Conservation (phyloP, 129 eudicot species). For the Sambucus nigra region DNA sequence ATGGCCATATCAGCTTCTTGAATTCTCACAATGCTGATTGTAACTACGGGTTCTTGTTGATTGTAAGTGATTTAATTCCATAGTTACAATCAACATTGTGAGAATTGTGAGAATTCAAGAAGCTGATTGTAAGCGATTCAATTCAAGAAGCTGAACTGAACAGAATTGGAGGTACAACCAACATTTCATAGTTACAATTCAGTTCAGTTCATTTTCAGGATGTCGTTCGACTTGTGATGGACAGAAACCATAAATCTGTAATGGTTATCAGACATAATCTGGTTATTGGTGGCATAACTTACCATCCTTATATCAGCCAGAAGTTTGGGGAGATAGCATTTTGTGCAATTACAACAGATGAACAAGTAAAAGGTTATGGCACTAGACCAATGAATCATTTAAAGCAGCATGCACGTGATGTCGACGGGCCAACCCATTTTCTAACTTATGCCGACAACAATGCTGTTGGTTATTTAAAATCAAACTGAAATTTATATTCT, state of each 20-base stretch:
- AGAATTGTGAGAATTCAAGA: too few species aligned
- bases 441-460: conserved; percentile 95
- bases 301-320: conserved; percentile 91
- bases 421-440: conserved; percentile 91
- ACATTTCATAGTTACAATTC: too few species aligned
- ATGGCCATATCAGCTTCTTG: too few species aligned
- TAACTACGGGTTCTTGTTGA: too few species aligned
- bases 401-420: conserved; percentile 93
- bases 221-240: conserved; percentile 98
- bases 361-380: conserved; percentile 98
- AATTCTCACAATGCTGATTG: too few species aligned
- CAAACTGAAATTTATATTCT: too few species aligned
- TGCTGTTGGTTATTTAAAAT: conserved; percentile 97
- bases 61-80: too few species aligned
- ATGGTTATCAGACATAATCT: conserved; percentile 68
- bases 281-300: conserved; percentile 97
- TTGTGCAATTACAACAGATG: conserved; percentile 96
- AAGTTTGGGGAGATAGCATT: conserved; percentile 98
- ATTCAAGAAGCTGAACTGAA: too few species aligned
- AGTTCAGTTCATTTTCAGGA: too few species aligned
- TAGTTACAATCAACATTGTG: too few species aligned
- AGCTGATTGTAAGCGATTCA: too few species aligned
- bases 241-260: conserved; percentile 93
- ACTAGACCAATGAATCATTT: conserved; percentile 93
- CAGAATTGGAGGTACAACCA: too few species aligned